Base-by-base conservation (phyloP, 169 alveolate genomes). In the Theileria sp. region DNA sequence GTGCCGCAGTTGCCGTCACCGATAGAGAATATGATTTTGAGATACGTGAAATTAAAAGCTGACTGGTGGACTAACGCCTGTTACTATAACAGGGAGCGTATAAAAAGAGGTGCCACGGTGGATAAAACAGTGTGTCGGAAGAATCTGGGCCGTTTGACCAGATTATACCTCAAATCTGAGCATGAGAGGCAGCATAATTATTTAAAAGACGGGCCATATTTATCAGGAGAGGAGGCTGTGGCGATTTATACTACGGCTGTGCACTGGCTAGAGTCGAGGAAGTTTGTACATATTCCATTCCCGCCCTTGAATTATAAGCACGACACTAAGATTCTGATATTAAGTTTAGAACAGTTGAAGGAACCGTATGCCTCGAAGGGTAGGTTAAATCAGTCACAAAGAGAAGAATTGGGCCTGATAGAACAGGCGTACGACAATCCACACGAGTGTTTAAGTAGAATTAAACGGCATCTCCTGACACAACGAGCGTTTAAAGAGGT, bases 371-470 rank as follows among this genome's bases (percentile, higher is more conserved):
- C 99, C 23, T 89, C 94, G 25, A 97, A 97, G 89, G 87, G 98
- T 49, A 93, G 99, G 84, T 92, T 98, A 77, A 98, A 98, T 82
- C 98, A 97, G 92, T 92, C 97, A 51, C 98, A 98, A 94, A 94
- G 99, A 86, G 99, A 98, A 94, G 99, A 98, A 92, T 89, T 98
- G 66, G 99, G 99, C 25, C 92, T 98, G 75, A 98, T 98, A 61
- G 99, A 98, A 85, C 98, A 98, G 90, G 99, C 99, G 15, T 98
- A 98, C 93, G 99, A 98, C 89, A 98, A 98, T 85, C 99, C 99
- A 0, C 99, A 98, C 92, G 99, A 98, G 81, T 98, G 99, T 21
- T 92, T 98, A 67, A 94, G 98, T 17, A 96, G 99, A 80, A 98
- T 98, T 62, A 98, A 98, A 92, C 93, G 99, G 64, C 99, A 98